A percentile compares a stretch with the other conserved stretches of the same genome.
phyloP scores from a whole-genome alignment of 768 basidiomycete genomes.

The Russula brevipes region DNA sequence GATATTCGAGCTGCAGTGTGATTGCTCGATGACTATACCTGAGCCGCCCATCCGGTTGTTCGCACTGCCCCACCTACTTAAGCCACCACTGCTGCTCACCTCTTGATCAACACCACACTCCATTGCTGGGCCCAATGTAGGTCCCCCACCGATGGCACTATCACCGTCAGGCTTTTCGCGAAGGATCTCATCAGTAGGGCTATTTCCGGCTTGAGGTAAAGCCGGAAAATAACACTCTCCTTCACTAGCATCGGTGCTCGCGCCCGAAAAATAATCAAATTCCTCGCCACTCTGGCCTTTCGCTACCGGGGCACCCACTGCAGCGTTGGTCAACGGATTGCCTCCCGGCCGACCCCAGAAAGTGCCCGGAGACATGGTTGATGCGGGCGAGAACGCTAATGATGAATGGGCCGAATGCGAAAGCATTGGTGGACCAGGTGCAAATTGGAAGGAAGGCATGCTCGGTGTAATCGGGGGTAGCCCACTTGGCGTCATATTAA shows the following conservation, averaged over 20 bases:
- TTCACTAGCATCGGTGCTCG: slow-evolving; percentile 9
- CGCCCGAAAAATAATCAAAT: slow-evolving; percentile 37
- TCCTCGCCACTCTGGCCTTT: slow-evolving; percentile 23
- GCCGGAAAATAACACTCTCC: slow-evolving; percentile 43
- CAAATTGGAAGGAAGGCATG: slow-evolving; percentile 93
- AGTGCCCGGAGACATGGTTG: slow-evolving; percentile 66
- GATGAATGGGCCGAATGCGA: slow-evolving; percentile 33
- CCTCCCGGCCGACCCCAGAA: slow-evolving; percentile 62
- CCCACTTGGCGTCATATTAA: slow-evolving; percentile 55
- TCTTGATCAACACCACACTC: slow-evolving; percentile 6
- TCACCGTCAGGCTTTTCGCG: slow-evolving; percentile 7
- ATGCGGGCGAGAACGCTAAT: slow-evolving; percentile 60
- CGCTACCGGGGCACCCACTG: slow-evolving; percentile 53
- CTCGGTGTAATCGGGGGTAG: slow-evolving; percentile 93
- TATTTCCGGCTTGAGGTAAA: slow-evolving; percentile 30
- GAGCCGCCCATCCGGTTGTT: not conserved
- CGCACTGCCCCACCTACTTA: slow-evolving; percentile 1
- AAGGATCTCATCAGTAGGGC: slow-evolving; percentile 31
- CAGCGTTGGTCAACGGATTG: slow-evolving; percentile 49
- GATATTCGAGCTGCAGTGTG: slow-evolving; percentile 1
- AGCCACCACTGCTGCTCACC: not conserved
- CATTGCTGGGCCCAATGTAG: not conserved
- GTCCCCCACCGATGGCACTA: slow-evolving; percentile 9
- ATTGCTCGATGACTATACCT: slow-evolving; percentile 10
- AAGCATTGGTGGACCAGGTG: slow-evolving; percentile 44